phyloP scores from a whole-genome alignment of 2,329 filamentous ascomycete species.

The Alternaria infectoria region DNA sequence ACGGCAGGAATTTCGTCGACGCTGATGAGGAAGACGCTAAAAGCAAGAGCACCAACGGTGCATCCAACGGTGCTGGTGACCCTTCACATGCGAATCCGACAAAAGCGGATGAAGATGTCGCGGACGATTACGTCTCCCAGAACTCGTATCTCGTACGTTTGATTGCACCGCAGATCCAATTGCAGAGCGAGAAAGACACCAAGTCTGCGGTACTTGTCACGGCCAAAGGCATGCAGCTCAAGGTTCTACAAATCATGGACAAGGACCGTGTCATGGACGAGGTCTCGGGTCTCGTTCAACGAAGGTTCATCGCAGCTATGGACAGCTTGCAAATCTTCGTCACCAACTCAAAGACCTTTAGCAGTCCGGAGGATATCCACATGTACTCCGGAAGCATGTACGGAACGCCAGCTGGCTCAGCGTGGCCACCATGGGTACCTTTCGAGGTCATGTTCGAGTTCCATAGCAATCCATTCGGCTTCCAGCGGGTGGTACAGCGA shows the following conservation, averaged over 20 bases:
- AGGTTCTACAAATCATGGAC: slow-evolving; percentile 97
- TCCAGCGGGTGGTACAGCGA: slow-evolving; percentile 94
- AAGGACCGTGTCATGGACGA: slow-evolving; percentile 90
- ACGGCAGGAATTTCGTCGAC: slow-evolving; percentile 81
- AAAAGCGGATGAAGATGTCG: slow-evolving; percentile 65
- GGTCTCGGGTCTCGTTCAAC: slow-evolving; percentile 93
- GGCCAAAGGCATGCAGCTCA: slow-evolving; percentile 97
- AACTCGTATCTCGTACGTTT: slow-evolving; percentile 94
- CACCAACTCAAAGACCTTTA: slow-evolving; percentile 89
- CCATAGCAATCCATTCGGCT: slow-evolving; percentile 91
- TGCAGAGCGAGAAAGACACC: slow-evolving; percentile 97
- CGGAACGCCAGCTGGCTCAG: slow-evolving; percentile 79
- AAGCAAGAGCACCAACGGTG: background rate
- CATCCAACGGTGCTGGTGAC: slow-evolving; percentile 8
- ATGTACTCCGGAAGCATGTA: slow-evolving; percentile 96
- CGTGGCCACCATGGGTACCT: slow-evolving; percentile 98
- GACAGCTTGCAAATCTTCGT: slow-evolving; percentile 99
- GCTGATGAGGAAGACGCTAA: slow-evolving; percentile 64
- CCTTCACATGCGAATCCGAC: slow-evolving; percentile 22
- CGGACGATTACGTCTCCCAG: slow-evolving; percentile 85
- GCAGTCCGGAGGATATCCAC: slow-evolving; percentile 78
- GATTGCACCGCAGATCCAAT: slow-evolving; percentile 95
- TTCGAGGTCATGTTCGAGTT: slow-evolving; percentile 99
- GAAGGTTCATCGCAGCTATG: slow-evolving; percentile 92
- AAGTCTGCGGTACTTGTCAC: slow-evolving; percentile 97